Base-by-base conservation (phyloP, 148 eudicot genomes). In the Persicaria maculosa region DNA sequence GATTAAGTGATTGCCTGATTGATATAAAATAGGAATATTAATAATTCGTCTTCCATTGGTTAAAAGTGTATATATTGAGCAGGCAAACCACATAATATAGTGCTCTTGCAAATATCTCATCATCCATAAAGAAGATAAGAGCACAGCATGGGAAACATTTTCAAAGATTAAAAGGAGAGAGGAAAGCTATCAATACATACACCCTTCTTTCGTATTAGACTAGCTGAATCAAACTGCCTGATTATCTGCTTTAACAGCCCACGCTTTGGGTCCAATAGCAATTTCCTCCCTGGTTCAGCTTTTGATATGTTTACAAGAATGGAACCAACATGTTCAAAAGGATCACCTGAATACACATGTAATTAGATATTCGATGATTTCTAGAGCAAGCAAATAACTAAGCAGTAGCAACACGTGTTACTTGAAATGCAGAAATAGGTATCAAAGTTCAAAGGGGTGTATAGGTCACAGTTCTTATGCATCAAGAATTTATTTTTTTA, bases 261-360 rank as follows among this genome's bases (percentile, higher is more conserved):
- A 44, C 92, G 85, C 79, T 88, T 90, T 16, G 97, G 93, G 68
- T 95, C 97, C 87, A 95, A 69, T 70, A 95, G 82, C 82, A 95
- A 79, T 69, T 86, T 84, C 79, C 99, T 83, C 81, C 99, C 99
- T 68, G 81, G 90, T 88, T 79, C 88, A 57, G 72, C 85, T 81
- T 92, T 86, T 2, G 99, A 88, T 69, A 95, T 83, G 79, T 95
- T 95, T 58, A 92, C 97, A 71, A 95, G 91, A 80, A 95, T 76
- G 64, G 94, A 95, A 58, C 94, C 97, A 86, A 88, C 94, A 78
- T 95, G 97, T 76, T 89, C 99, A 86, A 92, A 95, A 40, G 92
- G 92, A 84, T 92, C 99, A 76, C 81, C 99, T 95, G 89, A 83
- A 15, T 64, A 81, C 55, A 75, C 58, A 83, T 22, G 77, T 59